Conservation (phyloP, 768 basidiomycete species). For the Royoungia palumana region DNA sequence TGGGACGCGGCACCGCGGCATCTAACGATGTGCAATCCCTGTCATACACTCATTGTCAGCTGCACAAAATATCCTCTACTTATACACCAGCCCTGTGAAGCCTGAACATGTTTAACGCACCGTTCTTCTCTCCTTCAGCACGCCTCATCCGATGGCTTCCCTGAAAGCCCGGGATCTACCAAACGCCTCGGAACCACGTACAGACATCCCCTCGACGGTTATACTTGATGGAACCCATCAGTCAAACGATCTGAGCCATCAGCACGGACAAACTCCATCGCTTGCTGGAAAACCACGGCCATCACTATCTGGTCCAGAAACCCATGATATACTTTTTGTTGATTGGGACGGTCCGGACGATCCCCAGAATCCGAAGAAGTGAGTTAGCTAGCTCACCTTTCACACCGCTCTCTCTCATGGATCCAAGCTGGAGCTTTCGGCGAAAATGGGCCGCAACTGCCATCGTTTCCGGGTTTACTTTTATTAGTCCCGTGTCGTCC, state of each 20-base stretch:
- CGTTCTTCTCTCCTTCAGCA: background rate
- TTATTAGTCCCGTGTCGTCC: slow-evolving; percentile 67
- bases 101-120: too few species aligned
- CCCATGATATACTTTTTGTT: slow-evolving; percentile 32
- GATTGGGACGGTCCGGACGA: slow-evolving; percentile 66
- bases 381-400: slow-evolving; percentile 1
- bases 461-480: slow-evolving; percentile 66
- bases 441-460: slow-evolving; percentile 64
- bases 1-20: too few species aligned
- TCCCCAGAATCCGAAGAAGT: slow-evolving; percentile 59
- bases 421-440: slow-evolving; percentile 50
- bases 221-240: slow-evolving; percentile 4
- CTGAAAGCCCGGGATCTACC: background rate
- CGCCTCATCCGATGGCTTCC: background rate
- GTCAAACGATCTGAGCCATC: background rate
- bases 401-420: background rate
- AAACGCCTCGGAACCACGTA: background rate
- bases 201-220: slow-evolving; percentile 3
- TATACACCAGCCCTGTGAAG: too few species aligned
- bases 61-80: too few species aligned
- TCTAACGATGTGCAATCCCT: too few species aligned
- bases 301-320: background rate
- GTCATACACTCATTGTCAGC: too few species aligned
- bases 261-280: background rate
- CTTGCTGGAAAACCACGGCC: background rate